A percentile compares a stretch with the other conserved stretches of the same genome.
Evolutionary conservation across 108 stramenopile genomes (phyloP).

Genomic region (Cylindrotheca fusiformis): DNA sequence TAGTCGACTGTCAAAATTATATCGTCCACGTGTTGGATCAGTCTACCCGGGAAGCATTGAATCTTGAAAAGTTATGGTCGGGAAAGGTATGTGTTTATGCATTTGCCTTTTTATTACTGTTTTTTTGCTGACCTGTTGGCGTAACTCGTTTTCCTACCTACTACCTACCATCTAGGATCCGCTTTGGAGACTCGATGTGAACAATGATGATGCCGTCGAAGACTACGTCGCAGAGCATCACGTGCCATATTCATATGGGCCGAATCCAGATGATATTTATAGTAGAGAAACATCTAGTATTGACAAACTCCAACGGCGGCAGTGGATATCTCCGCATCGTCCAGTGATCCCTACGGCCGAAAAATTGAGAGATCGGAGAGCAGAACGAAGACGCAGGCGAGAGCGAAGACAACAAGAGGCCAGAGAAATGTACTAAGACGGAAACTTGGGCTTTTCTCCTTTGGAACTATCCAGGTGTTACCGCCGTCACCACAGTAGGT

Average conservation of each 20-base stretch:
- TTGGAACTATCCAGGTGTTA: too few relatives aligned
- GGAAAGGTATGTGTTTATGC: conserved; percentile 17
- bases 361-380: conserved; percentile 21
- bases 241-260: conserved; percentile 43
- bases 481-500: too few relatives aligned
- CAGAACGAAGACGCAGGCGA: conserved; percentile 7
- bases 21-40: conserved; percentile 71
- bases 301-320: conserved; percentile 15
- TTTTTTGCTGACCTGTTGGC: too few relatives aligned
- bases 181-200: conserved; percentile 38
- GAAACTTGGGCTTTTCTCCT: too few relatives aligned
- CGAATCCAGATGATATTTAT: not conserved
- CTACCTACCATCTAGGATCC: conserved; percentile 35
- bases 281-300: not conserved
- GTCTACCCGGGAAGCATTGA: conserved; percentile 44
- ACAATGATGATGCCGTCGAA: conserved; percentile 69
- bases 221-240: conserved; percentile 68
- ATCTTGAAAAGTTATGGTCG: conserved; percentile 77
- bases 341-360: conserved; percentile 14
- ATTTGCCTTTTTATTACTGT: too few relatives aligned
- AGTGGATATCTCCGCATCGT: conserved; percentile 16
- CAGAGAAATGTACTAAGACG: not conserved
- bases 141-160: too few relatives aligned
- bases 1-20: conserved; percentile 82
- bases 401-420: conserved; percentile 1